Base-by-base conservation (phyloP, 768 basidiomycete genomes). In the Suillus alpinus region DNA sequence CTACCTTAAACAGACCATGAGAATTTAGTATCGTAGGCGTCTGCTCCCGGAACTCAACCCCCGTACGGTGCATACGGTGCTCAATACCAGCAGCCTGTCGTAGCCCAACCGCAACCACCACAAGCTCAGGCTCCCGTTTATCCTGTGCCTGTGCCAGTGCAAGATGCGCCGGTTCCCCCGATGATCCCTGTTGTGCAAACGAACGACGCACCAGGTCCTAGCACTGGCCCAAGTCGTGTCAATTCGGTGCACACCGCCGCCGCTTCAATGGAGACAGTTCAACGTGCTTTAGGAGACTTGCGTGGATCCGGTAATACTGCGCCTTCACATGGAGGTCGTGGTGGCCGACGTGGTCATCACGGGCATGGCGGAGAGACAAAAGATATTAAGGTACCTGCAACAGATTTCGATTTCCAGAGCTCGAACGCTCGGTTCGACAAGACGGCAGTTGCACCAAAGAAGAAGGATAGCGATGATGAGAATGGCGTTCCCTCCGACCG, bases 401-500 rank as follows among this genome's bases (percentile, higher is more conserved):
- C 86, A 0, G 92, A 94, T 71, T 94, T 94, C 69, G 92, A 94
- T 76, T 95, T 94, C 71, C 77, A 83, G 71, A 81, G 80, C 59
- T 83, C 84, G 58, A 95, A 94, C 65, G 88, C 88, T 3, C 85
- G 85, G 57, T 94, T 94, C 66, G 90, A 93, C 76, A 93, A 94
- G 72, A 76, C 83, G 10, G 82, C 87, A 14, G 60, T 86, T 41
- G 76, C 72, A 43, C 77, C 75, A 37, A 70, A 73, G 69, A 74
- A 66, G 57, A 72, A 71, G 13, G 61, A 36, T 6, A 69, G 60
- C 9, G 74, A 70, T 8, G 77, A 72, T 14, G 77, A 73, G 31
- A 63, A 57, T 43, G 75, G 60, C 53, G 64, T 72, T 32, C 68
- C 68, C 20, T 70, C 70, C 4, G 77, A 78, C 16, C 66, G 37